A percentile compares a stretch with the other conserved stretches of the same genome.
Conservation (phyloP, 805 yeast species). For the Schwanniomyces polymorphus region DNA sequence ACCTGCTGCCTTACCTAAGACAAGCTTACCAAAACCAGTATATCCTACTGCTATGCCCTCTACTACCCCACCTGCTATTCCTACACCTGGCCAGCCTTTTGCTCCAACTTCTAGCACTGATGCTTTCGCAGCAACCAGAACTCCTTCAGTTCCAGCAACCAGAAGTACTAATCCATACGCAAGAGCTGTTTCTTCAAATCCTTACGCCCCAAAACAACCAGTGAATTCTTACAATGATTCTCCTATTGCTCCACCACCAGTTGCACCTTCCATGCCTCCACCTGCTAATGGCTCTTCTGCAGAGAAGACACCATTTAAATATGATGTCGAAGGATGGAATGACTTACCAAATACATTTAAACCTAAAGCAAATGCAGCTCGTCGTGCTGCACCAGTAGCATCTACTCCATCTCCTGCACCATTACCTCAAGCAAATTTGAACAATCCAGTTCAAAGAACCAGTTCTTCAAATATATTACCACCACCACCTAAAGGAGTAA, state of each 20-base stretch:
- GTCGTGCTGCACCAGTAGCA: slow-evolving; percentile 46
- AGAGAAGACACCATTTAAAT: slow-evolving; percentile 20
- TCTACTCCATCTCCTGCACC: slow-evolving; percentile 22
- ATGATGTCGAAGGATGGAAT: slow-evolving; percentile 69
- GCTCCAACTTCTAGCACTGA: slow-evolving; percentile 14
- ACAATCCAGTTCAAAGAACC: slow-evolving; percentile 17
- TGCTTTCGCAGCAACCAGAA: slow-evolving; percentile 12
- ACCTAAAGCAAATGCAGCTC: slow-evolving; percentile 37
- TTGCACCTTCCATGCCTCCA: slow-evolving; percentile 23
- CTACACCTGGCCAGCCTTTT: slow-evolving; percentile 14
- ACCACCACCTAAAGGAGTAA: slow-evolving; percentile 28
- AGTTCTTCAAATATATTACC: slow-evolving; percentile 21
- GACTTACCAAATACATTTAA: slow-evolving; percentile 61
- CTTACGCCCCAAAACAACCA: slow-evolving; percentile 21
- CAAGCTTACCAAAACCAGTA: slow-evolving; percentile 1
- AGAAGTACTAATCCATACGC: slow-evolving; percentile 31
- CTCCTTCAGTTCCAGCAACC: slow-evolving; percentile 12
- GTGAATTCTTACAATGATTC: slow-evolving; percentile 21
- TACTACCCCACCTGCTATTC: slow-evolving; percentile 13
- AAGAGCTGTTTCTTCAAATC: slow-evolving; percentile 16
- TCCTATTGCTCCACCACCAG: slow-evolving; percentile 15
- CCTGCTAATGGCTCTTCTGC: slow-evolving; percentile 4
- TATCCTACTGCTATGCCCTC: slow-evolving; percentile 4
- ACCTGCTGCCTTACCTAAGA: not conserved
- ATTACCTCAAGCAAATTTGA: slow-evolving; percentile 19